A percentile compares a stretch with the other conserved stretches of the same genome.
These are phyloP conservation scores for Colletotrichum sp. DNA, from an alignment of 2,329 filamentous ascomycete genomes.

Conservation along the genomic window DNA sequence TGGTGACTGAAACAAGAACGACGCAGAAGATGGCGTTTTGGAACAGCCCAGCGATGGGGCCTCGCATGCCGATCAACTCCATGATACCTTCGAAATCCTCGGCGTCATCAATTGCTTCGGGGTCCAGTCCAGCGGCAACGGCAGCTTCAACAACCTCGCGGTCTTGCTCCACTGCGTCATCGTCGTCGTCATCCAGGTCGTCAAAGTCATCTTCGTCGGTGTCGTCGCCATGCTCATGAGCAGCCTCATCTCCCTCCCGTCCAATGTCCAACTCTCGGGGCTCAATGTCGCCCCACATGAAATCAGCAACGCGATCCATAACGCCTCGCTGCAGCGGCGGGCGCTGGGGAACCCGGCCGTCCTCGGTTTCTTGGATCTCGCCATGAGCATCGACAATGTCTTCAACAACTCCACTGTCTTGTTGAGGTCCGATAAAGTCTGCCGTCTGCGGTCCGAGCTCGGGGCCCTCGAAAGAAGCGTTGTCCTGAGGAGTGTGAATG, in stretches of 20 bases:
- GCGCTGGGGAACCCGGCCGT: constrained; percentile 7
- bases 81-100: constrained; percentile 97
- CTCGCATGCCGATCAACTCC: constrained; percentile 95
- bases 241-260: constrained; percentile 44
- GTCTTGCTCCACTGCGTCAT: constrained; percentile 46
- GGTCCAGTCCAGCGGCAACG: constrained; percentile 72
- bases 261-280: constrained; percentile 30
- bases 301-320: constrained; percentile 55
- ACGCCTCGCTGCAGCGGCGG: constrained; percentile 36
- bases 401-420: not conserved
- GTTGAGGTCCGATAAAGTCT: not conserved
- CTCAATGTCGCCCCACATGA: constrained; percentile 66
- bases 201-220: constrained; percentile 44
- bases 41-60: constrained; percentile 84
- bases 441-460: not conserved
- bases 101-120: constrained; percentile 79
- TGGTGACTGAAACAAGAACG: constrained; percentile 85
- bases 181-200: constrained; percentile 31
- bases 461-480: not conserved
- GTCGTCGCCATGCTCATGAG: constrained; percentile 54
- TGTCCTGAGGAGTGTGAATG: not conserved
- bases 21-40: constrained; percentile 96
- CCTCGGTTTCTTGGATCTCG: not conserved
- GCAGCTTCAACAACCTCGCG: constrained; percentile 68
- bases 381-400: not conserved